Evolutionary conservation across 2,329 filamentous ascomycete genomes (phyloP), one percentile per base, ranked within the genome.

Genomic region (Hypoxylon sp.): DNA sequence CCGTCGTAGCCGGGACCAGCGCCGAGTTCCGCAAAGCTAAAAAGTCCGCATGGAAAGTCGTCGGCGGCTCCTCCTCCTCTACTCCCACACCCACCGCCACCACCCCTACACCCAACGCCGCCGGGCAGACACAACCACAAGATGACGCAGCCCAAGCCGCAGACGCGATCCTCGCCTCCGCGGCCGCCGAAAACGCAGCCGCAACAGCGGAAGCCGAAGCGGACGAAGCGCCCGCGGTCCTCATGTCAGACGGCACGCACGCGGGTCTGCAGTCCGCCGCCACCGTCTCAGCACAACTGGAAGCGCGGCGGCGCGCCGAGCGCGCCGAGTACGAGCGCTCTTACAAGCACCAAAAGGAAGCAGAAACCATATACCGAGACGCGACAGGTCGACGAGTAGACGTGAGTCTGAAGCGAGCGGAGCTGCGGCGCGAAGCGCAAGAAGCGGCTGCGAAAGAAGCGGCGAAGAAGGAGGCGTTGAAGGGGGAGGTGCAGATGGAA

Each of bases 301-400:
- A 87, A 73, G 87, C 88, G 75, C 89, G 92, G 14, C 89, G 90
- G 70, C 86, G 85, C 1, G 68, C 67, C 13, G 75, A 77, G 67
- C 70, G 69, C 30, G 72, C 65, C 17, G 72, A 75, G 23, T 74
- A 65, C 74, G 74, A 75, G 64, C 13, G 55, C 32, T n/a, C 43
- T 28, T 4, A 45, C 28, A 7, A 36, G n/a, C 81, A 81, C 13
- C 82, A 84, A 34, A 84, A 83, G 63, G 87, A 87, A 32, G 87
- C 91, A 74, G 93, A 98, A 80, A 97, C 95, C 0, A 94, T 98
- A 23, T 98, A 98, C 79, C 92, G 96, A 74, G 96, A 99, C 80
- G 96, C 97, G 10, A 96, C 92, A 2, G 96, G 96, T 11, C 88
- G 94, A n/a, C 90, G 97, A 60, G 94, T 99, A 70, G 97, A 99